Base-by-base conservation (phyloP, 2,329 filamentous ascomycete species). In the Aspergillus tamarii region DNA sequence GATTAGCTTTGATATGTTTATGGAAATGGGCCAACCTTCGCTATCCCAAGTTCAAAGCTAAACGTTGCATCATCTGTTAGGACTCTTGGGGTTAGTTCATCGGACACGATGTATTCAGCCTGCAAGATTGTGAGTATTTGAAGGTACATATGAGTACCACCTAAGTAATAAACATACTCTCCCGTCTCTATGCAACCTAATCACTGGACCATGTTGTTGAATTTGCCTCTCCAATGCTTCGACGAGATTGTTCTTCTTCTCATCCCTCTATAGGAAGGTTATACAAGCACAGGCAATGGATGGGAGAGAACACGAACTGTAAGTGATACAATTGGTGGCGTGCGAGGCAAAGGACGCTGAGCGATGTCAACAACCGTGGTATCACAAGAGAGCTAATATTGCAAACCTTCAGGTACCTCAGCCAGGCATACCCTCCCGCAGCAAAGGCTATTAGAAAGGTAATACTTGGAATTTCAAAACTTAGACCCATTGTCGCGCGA, bases 1-100 rank as follows among this genome's bases (percentile, higher is more conserved):
- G 8, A 14, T 19, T 41, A 19, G 4, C 1, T n/a, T 3, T 3
- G 0, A n/a, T 19, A 7, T n/a, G 19, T 8, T 0, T 32, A 10
- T 8, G 8, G 8, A 9, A 10, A 9, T 41, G n/a, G 7, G 16
- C 8, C 0, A 41, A 41, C 39, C 39, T 41, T 41, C 7, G 39
- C 39, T 41, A 3, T n/a, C 7, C 39, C 39, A 1, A 41, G 39
- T 16, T 41, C 39, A 8, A 41, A 41, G 16, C 39, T 41, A 41
- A 41, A 41, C 16, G 6, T 19, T n/a, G 39, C 39, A 9, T 41
- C 16, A 1, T n/a, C 39, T 41, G 39, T 41, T 19, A 41, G 16
- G 2, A 41, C 39, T 3, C 19, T 16, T 7, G 16, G 6, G 3
- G 39, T 41, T n/a, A 41, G 16, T 41, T 41, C 39, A n/a, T n/a